Conservation (phyloP, 1,139 yeast genomes). For the Scheffersomyces quercinus region DNA sequence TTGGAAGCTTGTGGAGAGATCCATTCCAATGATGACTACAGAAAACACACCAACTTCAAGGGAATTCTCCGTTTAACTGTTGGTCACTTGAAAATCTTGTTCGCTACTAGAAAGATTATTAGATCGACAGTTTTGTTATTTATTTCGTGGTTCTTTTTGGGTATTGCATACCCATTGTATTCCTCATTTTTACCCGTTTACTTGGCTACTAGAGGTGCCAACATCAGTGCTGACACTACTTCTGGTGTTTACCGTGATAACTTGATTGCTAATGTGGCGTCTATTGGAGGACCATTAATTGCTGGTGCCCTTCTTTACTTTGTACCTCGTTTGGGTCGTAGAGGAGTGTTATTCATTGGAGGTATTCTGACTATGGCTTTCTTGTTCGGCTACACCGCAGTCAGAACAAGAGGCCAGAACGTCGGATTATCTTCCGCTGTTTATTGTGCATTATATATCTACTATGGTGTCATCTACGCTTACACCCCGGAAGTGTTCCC, state of each 20-base stretch:
- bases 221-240: constrained; percentile 32
- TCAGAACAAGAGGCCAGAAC: constrained; percentile 49
- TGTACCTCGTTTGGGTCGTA: constrained; percentile 51
- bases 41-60: constrained; percentile 13
- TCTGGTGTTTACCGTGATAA: constrained; percentile 52
- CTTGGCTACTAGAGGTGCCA: constrained; percentile 41
- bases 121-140: constrained; percentile 31
- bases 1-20: constrained; percentile 29
- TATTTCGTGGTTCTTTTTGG: constrained; percentile 37
- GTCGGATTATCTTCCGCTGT: constrained; percentile 55
- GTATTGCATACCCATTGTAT: constrained; percentile 41
- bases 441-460: constrained; percentile 50
- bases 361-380: constrained; percentile 54
- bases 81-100: constrained; percentile 28
- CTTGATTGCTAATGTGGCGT: constrained; percentile 48
- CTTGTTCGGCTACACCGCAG: constrained; percentile 58
- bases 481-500: constrained; percentile 64
- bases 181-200: constrained; percentile 40
- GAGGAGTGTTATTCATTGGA: constrained; percentile 57
- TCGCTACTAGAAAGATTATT: constrained; percentile 24
- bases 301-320: constrained; percentile 45
- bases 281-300: constrained; percentile 58
- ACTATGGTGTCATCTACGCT: constrained; percentile 57
- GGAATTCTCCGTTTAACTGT: constrained; percentile 13
- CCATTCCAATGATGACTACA: constrained; percentile 15